These are phyloP conservation scores for Striga hermonthica DNA, from an alignment of 305 asterid species.

Conservation along the genomic window DNA sequence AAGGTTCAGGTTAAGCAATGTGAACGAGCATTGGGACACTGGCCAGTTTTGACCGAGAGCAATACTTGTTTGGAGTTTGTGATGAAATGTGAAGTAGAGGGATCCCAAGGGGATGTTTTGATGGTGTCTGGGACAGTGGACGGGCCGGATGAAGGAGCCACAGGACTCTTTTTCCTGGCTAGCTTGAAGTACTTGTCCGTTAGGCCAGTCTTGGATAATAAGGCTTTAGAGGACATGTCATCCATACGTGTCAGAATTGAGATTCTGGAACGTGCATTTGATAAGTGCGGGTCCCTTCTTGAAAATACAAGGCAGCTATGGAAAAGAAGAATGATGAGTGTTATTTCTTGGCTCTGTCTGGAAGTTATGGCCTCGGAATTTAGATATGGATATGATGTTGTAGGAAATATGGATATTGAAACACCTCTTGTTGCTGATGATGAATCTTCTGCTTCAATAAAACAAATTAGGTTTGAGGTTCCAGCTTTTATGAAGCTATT, in stretches of 20 bases:
- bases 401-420: conserved; percentile 35
- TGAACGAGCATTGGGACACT: conserved; percentile 74
- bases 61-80: conserved; percentile 58
- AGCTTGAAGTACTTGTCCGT: conserved; percentile 73
- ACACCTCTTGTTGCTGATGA: conserved; percentile 32
- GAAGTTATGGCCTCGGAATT: conserved; percentile 89
- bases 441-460: conserved; percentile 41
- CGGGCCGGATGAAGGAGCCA: conserved; percentile 77
- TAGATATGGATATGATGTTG: conserved; percentile 59
- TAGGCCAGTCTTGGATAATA: conserved; percentile 55
- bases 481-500: conserved; percentile 91
- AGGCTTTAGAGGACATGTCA: conserved; percentile 37
- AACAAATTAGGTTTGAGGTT: conserved; percentile 58
- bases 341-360: conserved; percentile 90
- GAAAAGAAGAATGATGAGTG: conserved; percentile 86
- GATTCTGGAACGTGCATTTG: conserved; percentile 54
- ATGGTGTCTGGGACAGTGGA: conserved; percentile 71
- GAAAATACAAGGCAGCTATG: conserved; percentile 72
- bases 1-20: conserved; percentile 66
- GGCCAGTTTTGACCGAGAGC: conserved; percentile 71
- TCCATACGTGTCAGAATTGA: conserved; percentile 74
- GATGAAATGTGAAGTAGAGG: conserved; percentile 39
- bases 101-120: conserved; percentile 44
- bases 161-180: conserved; percentile 78
- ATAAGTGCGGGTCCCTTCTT: conserved; percentile 70